Evolutionary conservation across 768 basidiomycete genomes (phyloP).

Genomic region (Kwoniella sp.): DNA sequence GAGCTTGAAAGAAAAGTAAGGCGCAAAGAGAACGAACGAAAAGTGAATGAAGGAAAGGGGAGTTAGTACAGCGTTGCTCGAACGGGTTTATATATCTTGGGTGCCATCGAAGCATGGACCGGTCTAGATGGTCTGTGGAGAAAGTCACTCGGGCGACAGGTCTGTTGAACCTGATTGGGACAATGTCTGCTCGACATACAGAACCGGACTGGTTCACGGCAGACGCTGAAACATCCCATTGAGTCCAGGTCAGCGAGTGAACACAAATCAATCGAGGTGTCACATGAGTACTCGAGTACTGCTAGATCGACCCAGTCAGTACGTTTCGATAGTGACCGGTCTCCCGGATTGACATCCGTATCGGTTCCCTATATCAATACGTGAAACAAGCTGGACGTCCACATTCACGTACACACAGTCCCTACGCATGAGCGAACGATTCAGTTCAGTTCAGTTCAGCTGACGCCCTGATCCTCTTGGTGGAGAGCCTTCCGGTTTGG

Average conservation of each 20-base stretch:
- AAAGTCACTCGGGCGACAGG: neutral
- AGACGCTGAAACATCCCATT: neutral
- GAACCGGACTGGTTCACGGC: neutral
- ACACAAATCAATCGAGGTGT: too few relatives aligned
- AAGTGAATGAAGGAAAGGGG: conserved; percentile 11
- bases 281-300: too few relatives aligned
- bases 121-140: neutral
- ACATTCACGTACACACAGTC: too few relatives aligned
- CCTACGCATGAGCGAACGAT: too few relatives aligned
- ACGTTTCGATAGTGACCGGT: neutral
- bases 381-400: too few relatives aligned
- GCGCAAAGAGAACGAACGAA: conserved; percentile 3
- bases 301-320: too few relatives aligned
- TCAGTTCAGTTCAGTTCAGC: neutral
- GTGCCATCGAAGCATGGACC: too few relatives aligned
- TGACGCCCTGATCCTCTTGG: neutral
- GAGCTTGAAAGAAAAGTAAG: conserved; percentile 1
- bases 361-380: too few relatives aligned
- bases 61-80: conserved; percentile 3
- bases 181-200: too few relatives aligned
- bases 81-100: conserved; percentile 2
- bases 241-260: neutral
- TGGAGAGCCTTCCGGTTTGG: neutral
- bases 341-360: too few relatives aligned
- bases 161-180: too few relatives aligned